Evolutionary conservation across 352 stramenopile genomes (phyloP).

Genomic region (Phytophthora pisi): DNA sequence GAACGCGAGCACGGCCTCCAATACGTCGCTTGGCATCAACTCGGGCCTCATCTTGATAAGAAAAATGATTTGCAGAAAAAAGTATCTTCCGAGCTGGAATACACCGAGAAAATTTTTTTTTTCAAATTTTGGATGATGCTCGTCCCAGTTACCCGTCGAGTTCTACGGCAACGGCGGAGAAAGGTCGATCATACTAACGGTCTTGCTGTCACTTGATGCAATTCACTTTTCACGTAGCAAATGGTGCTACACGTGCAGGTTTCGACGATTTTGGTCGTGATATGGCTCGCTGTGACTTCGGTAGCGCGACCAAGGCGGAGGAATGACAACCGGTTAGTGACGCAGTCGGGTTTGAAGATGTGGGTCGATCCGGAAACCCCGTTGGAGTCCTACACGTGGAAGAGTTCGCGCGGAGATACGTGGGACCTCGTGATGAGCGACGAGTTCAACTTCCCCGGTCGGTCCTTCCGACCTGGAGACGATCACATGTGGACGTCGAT

Average conservation of each 20-base stretch:
- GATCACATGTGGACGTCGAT: conserved; percentile 93
- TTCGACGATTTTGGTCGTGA: conserved; percentile 3
- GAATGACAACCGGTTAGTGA: conserved; percentile 30
- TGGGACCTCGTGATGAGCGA: conserved; percentile 94
- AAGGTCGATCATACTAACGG: neutral
- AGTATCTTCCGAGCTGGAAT: neutral
- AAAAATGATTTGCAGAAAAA: conserved; percentile 8
- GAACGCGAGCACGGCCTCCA: conserved; percentile 10
- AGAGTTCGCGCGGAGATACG: conserved; percentile 55
- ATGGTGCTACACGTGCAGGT: neutral
- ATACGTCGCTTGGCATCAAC: conserved; percentile 10
- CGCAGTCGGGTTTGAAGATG: conserved; percentile 48
- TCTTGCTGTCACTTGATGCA: neutral
- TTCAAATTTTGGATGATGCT: neutral
- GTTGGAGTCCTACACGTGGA: conserved; percentile 30
- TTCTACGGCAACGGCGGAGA: neutral
- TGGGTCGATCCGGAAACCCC: conserved; percentile 60
- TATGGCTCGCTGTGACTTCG: conserved; percentile 12
- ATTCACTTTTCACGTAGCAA: neutral
- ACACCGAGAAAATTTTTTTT: neutral
- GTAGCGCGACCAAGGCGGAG: conserved; percentile 1
- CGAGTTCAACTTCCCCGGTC: conserved; percentile 90
- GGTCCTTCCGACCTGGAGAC: conserved; percentile 85
- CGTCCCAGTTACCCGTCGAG: neutral
- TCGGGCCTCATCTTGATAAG: conserved; percentile 18